phyloP scores from a whole-genome alignment of 129 eudicot species.

The Ambrosia artemisiifolia region DNA sequence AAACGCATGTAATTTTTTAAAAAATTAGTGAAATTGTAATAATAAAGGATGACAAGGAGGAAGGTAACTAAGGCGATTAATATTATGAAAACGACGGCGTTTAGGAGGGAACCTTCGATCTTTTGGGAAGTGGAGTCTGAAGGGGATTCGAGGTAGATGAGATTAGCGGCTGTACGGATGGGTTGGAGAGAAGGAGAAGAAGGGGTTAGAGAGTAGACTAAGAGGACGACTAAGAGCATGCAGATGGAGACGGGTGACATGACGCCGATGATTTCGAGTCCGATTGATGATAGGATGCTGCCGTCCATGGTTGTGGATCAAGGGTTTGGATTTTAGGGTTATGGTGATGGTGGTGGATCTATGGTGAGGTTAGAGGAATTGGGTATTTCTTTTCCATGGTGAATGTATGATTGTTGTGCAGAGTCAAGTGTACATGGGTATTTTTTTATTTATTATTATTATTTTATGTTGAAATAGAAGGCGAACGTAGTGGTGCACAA shows the following conservation, averaged over 20 bases:
- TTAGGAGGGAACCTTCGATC: slow-evolving; percentile 76
- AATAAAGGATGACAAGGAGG: slow-evolving; percentile 78
- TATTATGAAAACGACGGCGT: slow-evolving; percentile 76
- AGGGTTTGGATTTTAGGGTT: slow-evolving; percentile 17
- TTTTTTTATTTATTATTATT: too few relatives aligned
- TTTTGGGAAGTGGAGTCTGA: slow-evolving; percentile 64
- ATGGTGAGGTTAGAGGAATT: slow-evolving; percentile 4
- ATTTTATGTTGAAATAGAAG: too few relatives aligned
- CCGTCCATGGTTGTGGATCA: slow-evolving; percentile 47
- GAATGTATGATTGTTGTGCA: too few relatives aligned
- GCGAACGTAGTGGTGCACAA: too few relatives aligned
- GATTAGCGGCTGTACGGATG: slow-evolving; percentile 90
- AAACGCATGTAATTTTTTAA: slow-evolving; percentile 81
- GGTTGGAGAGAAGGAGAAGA: slow-evolving; percentile 39
- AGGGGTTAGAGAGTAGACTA: slow-evolving; percentile 65
- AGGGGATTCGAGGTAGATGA: slow-evolving; percentile 74
- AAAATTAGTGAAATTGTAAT: slow-evolving; percentile 74
- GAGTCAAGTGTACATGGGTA: too few relatives aligned
- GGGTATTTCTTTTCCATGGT: neutral
- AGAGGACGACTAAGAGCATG: slow-evolving; percentile 87
- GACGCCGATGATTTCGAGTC: slow-evolving; percentile 71
- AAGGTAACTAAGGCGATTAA: slow-evolving; percentile 76
- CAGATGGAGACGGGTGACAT: slow-evolving; percentile 95
- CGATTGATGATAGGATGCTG: slow-evolving; percentile 68
- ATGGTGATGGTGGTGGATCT: neutral